Percentiles rank a stretch among this genome's conserved stretches.
Conservation (phyloP, 257 asterid genomes). For the Avicennia marina region DNA sequence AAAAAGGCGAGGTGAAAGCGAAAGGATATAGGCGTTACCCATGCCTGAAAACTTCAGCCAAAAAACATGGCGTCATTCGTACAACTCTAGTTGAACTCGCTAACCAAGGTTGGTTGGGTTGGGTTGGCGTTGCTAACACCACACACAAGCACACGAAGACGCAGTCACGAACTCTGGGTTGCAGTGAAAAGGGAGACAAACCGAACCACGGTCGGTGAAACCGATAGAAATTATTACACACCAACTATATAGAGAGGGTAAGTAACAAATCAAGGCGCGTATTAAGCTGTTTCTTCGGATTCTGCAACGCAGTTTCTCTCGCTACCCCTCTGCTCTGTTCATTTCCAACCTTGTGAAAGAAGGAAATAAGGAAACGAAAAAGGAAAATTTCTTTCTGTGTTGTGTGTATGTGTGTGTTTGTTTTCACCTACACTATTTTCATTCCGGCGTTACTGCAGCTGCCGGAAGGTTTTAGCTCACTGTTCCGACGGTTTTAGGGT, state of each 20-base stretch:
- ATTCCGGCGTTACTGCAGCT: not conserved
- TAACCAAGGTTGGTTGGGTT: slow-evolving; percentile 16
- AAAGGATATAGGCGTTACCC: no score
- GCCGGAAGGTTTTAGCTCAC: not conserved
- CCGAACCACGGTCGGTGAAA: slow-evolving; percentile 25
- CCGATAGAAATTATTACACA: not conserved
- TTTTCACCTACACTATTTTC: no score
- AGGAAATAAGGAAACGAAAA: no score
- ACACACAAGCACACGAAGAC: slow-evolving; percentile 9
- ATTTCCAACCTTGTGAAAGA: not conserved
- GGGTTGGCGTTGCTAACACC: not conserved
- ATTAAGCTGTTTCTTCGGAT: slow-evolving; percentile 35
- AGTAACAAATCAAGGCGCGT: slow-evolving; percentile 41
- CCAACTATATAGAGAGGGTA: slow-evolving; percentile 5
- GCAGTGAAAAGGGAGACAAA: slow-evolving; percentile 33
- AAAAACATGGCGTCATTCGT: no score
- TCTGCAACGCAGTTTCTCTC: slow-evolving; percentile 17
- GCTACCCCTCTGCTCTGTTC: not conserved
- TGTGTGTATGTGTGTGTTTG: no score
- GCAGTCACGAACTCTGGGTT: no score
- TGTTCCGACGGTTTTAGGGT: not conserved
- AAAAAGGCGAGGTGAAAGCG: no score
- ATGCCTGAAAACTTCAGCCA: no score
- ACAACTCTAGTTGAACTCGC: slow-evolving; percentile 4
- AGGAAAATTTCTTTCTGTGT: not conserved